Evolutionary conservation across 192 early-diverging fungal species (phyloP).

Genomic region (Umbelopsis sp.): DNA sequence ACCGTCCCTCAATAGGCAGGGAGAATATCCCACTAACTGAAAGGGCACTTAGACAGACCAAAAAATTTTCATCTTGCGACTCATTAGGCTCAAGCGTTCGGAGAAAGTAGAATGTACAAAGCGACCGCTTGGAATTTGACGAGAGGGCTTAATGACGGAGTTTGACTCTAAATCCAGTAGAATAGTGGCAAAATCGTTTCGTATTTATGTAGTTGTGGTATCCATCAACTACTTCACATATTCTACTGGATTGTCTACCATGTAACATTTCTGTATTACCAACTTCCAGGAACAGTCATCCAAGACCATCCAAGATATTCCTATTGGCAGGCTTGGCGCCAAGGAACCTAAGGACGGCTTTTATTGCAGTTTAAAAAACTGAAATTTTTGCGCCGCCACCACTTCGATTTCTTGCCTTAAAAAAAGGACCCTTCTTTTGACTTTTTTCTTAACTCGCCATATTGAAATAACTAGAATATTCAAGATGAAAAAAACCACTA

Average conservation of each 20-base stretch:
- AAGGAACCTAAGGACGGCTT: neutral
- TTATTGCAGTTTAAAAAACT: neutral
- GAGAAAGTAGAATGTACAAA: neutral
- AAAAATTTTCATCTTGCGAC: constrained; percentile 3
- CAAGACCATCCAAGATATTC: neutral
- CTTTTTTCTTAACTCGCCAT: neutral
- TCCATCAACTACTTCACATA: neutral
- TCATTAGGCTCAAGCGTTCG: constrained; percentile 17
- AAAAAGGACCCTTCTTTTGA: neutral
- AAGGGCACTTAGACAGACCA: constrained; percentile 17
- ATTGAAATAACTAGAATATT: neutral
- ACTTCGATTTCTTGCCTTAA: neutral
- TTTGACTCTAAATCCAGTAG: neutral
- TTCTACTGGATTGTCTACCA: neutral
- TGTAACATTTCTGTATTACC: neutral
- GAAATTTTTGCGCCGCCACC: neutral
- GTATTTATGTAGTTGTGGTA: neutral
- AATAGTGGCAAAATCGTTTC: neutral
- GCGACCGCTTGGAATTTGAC: constrained; percentile 15
- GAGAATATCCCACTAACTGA: neutral
- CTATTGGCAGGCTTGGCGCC: constrained; percentile 2
- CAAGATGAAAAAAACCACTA: neutral
- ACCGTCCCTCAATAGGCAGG: constrained; percentile 4
- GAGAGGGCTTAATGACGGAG: constrained; percentile 5
- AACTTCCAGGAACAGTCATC: neutral